Base-by-base conservation (phyloP, 2,329 filamentous ascomycete genomes). In the Aspergillus unguis region DNA sequence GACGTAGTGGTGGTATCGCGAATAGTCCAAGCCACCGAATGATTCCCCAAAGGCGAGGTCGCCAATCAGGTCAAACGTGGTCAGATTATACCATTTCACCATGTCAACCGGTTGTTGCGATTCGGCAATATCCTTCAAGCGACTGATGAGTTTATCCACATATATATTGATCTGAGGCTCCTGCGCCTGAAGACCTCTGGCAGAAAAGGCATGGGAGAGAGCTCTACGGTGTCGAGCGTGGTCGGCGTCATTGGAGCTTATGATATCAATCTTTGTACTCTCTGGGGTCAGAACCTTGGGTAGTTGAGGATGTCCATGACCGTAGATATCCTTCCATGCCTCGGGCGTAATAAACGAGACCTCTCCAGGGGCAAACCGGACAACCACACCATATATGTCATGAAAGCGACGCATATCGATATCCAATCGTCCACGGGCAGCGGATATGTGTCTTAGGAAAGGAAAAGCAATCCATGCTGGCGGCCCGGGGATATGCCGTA, bases 361-460 rank as follows among this genome's bases (percentile, higher is more conserved):
- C 29, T 74, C 64, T 33, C 68, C 66, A 0, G 75, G 75, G 1
- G 65, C 62, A n/a, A 74, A 67, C 2, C 75, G 67, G n/a, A 77
- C 70, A 4, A 74, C 61, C 3, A 63, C 56, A 2, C 66, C 66
- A 35, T 67, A 67, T 28, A 51, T 43, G 6, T 55, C 52, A 36
- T 68, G 65, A 1, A 68, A 55, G 2, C 47, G 26, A 23, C 58
- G 58, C 11, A 66, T n/a, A 52, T 53, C 55, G 26, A 36, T 9
- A 9, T 50, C 26, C 4, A 48, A 32, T 6, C 52, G 29, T 0
- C 56, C 56, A 32, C 38, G 48, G 3, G 44, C 9, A 25, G 49
- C 45, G 9, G 51, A 54, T 5, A 52, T 33, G 17, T 50, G 33
- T 7, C 38, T 48, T 4, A 54, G 29, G 2, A 49, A 44, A 29